Percentiles rank a stretch among this genome's conserved stretches.
Conservation (phyloP, 1,139 yeast genomes). For the Lodderomyces beijingensis region DNA sequence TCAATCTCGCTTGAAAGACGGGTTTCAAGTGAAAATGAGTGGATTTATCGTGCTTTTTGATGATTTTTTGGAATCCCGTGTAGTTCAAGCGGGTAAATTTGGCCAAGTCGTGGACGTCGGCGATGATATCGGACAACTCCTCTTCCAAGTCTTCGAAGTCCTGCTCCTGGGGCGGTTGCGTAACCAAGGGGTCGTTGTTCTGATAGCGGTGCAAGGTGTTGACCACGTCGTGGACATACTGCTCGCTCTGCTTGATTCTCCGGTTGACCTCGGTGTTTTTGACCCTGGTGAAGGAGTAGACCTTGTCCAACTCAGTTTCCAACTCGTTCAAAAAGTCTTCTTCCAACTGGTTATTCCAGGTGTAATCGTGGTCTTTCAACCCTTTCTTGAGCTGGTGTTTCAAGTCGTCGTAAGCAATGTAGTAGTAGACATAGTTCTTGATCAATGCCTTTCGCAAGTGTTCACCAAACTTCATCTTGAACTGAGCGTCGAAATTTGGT, state of each 20-base stretch:
- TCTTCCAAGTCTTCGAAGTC: slow-evolving; percentile 90
- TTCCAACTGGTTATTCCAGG: slow-evolving; percentile 75
- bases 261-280: slow-evolving; percentile 81
- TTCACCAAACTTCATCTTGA: slow-evolving; percentile 69
- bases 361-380: slow-evolving; percentile 46
- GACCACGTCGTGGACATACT: slow-evolving; percentile 61
- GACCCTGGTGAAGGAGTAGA: slow-evolving; percentile 82
- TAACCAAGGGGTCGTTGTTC: slow-evolving; percentile 18
- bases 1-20: slow-evolving; percentile 85
- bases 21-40: slow-evolving; percentile 84
- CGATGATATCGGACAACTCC: slow-evolving; percentile 87
- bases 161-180: slow-evolving; percentile 55
- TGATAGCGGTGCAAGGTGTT: slow-evolving; percentile 26
- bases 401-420: slow-evolving; percentile 85
- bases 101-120: slow-evolving; percentile 95
- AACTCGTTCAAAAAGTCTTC: slow-evolving; percentile 71
- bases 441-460: slow-evolving; percentile 69
- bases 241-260: slow-evolving; percentile 77
- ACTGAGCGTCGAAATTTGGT: no score
- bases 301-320: slow-evolving; percentile 85
- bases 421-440: slow-evolving; percentile 84
- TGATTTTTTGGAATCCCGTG: slow-evolving; percentile 93
- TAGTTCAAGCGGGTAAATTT: slow-evolving; percentile 88
- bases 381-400: slow-evolving; percentile 74
- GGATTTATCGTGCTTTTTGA: slow-evolving; percentile 92